Evolutionary conservation across 805 yeast genomes (phyloP).

Genomic region (Candida hispaniensis): DNA sequence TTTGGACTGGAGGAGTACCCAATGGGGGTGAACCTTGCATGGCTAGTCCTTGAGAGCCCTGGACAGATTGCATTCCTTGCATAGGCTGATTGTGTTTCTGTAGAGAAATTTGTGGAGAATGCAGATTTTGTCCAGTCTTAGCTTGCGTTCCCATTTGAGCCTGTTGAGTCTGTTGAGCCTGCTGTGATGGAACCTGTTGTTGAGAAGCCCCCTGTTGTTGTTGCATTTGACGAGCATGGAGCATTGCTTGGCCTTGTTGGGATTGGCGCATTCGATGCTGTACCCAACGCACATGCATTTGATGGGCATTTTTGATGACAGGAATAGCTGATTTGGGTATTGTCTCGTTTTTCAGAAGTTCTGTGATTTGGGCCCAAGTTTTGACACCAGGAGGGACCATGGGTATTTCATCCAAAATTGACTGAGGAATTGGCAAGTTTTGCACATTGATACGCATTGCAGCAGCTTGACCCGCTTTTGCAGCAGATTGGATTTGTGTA

Average conservation of each 20-base stretch:
- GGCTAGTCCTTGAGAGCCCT: too few species aligned
- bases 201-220: constrained; percentile 19
- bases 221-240: constrained; percentile 20
- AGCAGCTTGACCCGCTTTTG: constrained; percentile 18
- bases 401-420: constrained; percentile 55
- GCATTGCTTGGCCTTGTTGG: constrained; percentile 20
- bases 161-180: constrained; percentile 20
- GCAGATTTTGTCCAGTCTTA: too few species aligned
- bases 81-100: too few species aligned
- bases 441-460: constrained; percentile 34
- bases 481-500: constrained; percentile 10
- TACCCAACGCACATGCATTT: constrained; percentile 27
- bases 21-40: too few species aligned
- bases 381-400: constrained; percentile 65
- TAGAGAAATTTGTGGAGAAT: too few species aligned
- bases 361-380: constrained; percentile 73
- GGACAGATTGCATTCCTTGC: too few species aligned
- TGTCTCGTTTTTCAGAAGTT: constrained; percentile 46
- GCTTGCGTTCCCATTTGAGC: constrained; percentile 19
- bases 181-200: constrained; percentile 21
- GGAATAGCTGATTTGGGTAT: constrained; percentile 49
- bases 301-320: constrained; percentile 54
- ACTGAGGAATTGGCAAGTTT: constrained; percentile 61
- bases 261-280: constrained; percentile 17
- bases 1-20: too few species aligned